Percentiles rank a stretch among this genome's conserved stretches.
These are phyloP conservation scores for Astrocystis sublimbata DNA, from an alignment of 495 filamentous ascomycete genomes.

Conservation along the genomic window DNA sequence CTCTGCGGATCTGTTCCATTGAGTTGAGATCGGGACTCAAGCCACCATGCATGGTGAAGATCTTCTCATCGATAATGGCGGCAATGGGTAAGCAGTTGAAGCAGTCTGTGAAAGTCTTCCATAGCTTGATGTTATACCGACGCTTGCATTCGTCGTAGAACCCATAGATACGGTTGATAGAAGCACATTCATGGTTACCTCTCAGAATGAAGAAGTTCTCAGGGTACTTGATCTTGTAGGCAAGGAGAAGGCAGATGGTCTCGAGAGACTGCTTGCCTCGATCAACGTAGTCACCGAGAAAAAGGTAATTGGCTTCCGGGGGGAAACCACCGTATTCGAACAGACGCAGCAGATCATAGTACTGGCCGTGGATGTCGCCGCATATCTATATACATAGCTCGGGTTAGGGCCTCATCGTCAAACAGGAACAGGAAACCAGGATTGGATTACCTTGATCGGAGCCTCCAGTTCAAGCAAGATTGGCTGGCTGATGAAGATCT, in stretches of 20 bases:
- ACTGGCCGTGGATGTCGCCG: slow-evolving; percentile 99
- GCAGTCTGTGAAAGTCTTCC: slow-evolving; percentile 99
- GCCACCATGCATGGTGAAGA: slow-evolving; percentile 99
- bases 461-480: slow-evolving; percentile 97
- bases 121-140: slow-evolving; percentile 99
- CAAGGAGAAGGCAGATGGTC: slow-evolving; percentile 96
- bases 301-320: slow-evolving; percentile 98
- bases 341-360: slow-evolving; percentile 94
- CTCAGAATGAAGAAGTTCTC: slow-evolving; percentile 99
- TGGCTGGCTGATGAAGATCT: slow-evolving; percentile 99
- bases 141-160: slow-evolving; percentile 99
- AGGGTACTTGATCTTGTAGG: slow-evolving; percentile 99
- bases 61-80: slow-evolving; percentile 99
- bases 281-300: slow-evolving; percentile 98
- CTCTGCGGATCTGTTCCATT: slow-evolving; percentile 98
- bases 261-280: slow-evolving; percentile 99
- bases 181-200: slow-evolving; percentile 98
- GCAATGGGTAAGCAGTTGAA: slow-evolving; percentile 99
- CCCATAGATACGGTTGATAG: slow-evolving; percentile 99
- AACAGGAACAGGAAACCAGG: slow-evolving; percentile 5
- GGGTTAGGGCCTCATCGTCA: neutral
- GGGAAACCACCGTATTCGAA: slow-evolving; percentile 99
- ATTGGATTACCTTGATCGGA: slow-evolving; percentile 90
- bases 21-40: slow-evolving; percentile 97
- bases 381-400: slow-evolving; percentile 68